Evolutionary conservation across 2,329 filamentous ascomycete genomes (phyloP).

Genomic region (Aureobasidium namibiae): DNA sequence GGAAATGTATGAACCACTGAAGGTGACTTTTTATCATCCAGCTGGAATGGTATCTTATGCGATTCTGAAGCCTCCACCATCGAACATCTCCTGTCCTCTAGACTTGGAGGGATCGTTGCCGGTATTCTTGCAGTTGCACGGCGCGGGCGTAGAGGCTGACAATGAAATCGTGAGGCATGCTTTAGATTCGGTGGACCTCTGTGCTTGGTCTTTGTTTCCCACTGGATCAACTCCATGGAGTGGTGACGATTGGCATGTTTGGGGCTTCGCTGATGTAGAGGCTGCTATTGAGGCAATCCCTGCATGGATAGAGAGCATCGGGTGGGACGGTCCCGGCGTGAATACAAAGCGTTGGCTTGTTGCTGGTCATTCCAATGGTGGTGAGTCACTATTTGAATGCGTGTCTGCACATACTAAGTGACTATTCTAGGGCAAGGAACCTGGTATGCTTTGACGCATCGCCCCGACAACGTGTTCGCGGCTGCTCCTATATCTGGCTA

Average conservation of each 20-base stretch:
- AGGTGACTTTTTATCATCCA: constrained; percentile 47
- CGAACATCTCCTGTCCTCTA: constrained; percentile 18
- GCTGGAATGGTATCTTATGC: constrained; percentile 49
- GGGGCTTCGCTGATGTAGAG: constrained; percentile 49
- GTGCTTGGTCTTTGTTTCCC: constrained; percentile 48
- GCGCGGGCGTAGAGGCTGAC: constrained; percentile 49
- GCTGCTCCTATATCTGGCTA: constrained; percentile 52
- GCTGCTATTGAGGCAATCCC: constrained; percentile 43
- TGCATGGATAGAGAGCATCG: constrained; percentile 40
- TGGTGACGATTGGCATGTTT: constrained; percentile 54
- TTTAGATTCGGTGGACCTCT: constrained; percentile 44
- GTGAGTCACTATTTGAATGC: constrained; percentile 19
- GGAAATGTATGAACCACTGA: constrained; percentile 38
- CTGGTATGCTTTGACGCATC: constrained; percentile 49
- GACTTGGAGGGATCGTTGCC: constrained; percentile 24
- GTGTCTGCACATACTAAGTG: constrained; percentile 8
- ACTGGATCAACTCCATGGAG: constrained; percentile 52
- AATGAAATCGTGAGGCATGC: constrained; percentile 37
- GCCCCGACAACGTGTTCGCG: constrained; percentile 48
- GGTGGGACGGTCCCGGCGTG: constrained; percentile 42
- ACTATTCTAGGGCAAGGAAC: constrained; percentile 43
- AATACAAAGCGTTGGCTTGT: constrained; percentile 44
- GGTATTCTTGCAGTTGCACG: constrained; percentile 46
- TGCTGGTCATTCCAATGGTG: constrained; percentile 52
- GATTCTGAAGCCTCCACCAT: constrained; percentile 46